A percentile compares a stretch with the other conserved stretches of the same genome.
phyloP scores from a whole-genome alignment of 2,329 filamentous ascomycete species.

The Chaetomium olivaceum region DNA sequence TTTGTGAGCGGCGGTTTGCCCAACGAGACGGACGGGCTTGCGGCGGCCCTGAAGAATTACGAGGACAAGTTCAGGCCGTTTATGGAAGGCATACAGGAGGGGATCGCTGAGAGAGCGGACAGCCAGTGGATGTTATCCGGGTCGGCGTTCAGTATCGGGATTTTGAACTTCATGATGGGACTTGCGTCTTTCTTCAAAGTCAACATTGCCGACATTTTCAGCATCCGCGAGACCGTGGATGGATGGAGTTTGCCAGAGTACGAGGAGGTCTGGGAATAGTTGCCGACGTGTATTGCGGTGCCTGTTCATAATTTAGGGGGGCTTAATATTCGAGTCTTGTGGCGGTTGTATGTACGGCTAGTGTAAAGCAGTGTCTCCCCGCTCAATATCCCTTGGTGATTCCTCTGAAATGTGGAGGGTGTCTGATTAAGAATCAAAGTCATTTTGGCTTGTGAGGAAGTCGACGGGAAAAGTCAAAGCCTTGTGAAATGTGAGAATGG shows the following conservation, averaged over 20 bases:
- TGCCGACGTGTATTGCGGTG: neutral
- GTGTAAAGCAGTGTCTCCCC: neutral
- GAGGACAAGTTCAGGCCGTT: conserved; percentile 48
- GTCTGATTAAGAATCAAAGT: no score
- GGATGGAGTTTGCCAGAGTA: conserved; percentile 6
- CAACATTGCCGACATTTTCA: conserved; percentile 5
- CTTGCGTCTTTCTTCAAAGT: conserved; percentile 3
- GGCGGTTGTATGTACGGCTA: neutral
- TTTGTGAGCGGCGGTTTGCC: conserved; percentile 4
- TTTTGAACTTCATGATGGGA: conserved; percentile 7
- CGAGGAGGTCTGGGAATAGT: neutral
- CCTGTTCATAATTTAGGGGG: neutral
- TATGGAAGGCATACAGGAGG: conserved; percentile 44
- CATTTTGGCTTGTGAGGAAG: no score
- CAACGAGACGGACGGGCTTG: neutral
- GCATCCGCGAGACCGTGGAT: conserved; percentile 7
- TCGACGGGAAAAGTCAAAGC: no score
- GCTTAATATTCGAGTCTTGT: neutral
- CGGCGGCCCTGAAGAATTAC: conserved; percentile 45
- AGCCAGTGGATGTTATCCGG: conserved; percentile 7
- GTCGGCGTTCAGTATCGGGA: conserved; percentile 8
- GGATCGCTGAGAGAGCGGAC: conserved; percentile 8
- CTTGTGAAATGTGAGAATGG: no score
- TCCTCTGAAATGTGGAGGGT: no score
- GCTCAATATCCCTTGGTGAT: neutral